Base-by-base conservation (phyloP, 257 asterid genomes). In the Solanum gracilifrons region DNA sequence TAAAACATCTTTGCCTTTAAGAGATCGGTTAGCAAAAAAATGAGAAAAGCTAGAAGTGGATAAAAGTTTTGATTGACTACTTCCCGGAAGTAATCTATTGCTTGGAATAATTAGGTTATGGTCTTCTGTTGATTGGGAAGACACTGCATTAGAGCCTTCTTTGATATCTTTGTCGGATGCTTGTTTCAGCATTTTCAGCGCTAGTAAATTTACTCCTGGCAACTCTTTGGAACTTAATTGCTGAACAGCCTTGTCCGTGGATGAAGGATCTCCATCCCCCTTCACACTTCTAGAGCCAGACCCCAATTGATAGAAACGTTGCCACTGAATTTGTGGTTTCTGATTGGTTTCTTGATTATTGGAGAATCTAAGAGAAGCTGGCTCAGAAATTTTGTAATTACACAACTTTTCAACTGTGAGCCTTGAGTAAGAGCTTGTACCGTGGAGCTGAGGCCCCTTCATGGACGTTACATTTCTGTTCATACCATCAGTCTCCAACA, bases 31-130 rank as follows among this genome's bases (percentile, higher is more conserved):
- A 18, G 83, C 60, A 39, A 91, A 92, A 86, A 80, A 89, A 58
- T 89, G 76, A 72, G 91, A 85, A 74, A 91, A 92, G 88, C 93
- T 85, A n/a, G 95, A 87, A 39, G 91, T 37, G 69, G 84, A 68
- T 83, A 83, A 23, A 51, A 80, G 33, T 85, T 88, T 90, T 69
- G 92, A 77, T 23, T 83, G 85, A 75, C 76, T 80, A 77, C 43
- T 41, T 25, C 60, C 89, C 43, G 33, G 73, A 41, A 69, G 85
- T 13, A 68, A 69, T 82, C 55, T 58, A 80, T 37, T 85, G 86
- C 77, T 71, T 27, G 90, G 80, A 82, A 51, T 77, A 60, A 58
- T 84, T 8, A 58, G 55, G 84, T n/a, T 73, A 39, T 82, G 58
- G 58, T 82, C 86, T 72, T 73, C 88, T 37, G 36, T 43, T 51